Conservation (phyloP, 1,284 basidiomycete genomes). For the Leccinum cinnamomeum region DNA sequence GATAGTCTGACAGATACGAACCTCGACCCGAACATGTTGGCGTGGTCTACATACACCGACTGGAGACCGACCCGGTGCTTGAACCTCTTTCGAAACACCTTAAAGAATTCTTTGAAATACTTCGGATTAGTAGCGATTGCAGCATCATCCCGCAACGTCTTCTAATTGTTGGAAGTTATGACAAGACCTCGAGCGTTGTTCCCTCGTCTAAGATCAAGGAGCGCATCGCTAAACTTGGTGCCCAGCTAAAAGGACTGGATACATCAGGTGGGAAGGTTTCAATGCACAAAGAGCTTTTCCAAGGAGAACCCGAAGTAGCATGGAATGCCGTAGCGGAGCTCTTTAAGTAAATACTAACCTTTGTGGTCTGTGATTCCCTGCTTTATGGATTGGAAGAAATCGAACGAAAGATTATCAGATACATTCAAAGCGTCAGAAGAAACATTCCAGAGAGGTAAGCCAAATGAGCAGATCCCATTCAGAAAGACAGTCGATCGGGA, state of each 20-base stretch:
- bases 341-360: not conserved
- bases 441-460: not conserved
- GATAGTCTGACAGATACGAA: slow-evolving; percentile 7
- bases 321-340: slow-evolving; percentile 18
- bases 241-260: not conserved
- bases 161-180: slow-evolving; percentile 15
- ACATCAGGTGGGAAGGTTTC: slow-evolving; percentile 4
- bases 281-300: slow-evolving; percentile 9
- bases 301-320: slow-evolving; percentile 17
- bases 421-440: not conserved
- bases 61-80: slow-evolving; percentile 19
- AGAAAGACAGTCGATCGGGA: not conserved
- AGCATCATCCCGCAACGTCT: not conserved
- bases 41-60: slow-evolving; percentile 26
- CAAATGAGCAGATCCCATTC: not conserved
- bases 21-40: slow-evolving; percentile 6
- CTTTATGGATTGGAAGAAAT: not conserved
- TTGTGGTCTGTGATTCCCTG: not conserved
- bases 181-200: slow-evolving; percentile 12
- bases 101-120: not conserved
- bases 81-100: slow-evolving; percentile 13
- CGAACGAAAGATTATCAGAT: not conserved
- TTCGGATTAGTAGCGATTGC: not conserved
- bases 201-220: slow-evolving; percentile 6
- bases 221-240: not conserved